These are phyloP conservation scores for Sporothrix globosa DNA, from an alignment of 2,329 filamentous ascomycete species.

Conservation along the genomic window DNA sequence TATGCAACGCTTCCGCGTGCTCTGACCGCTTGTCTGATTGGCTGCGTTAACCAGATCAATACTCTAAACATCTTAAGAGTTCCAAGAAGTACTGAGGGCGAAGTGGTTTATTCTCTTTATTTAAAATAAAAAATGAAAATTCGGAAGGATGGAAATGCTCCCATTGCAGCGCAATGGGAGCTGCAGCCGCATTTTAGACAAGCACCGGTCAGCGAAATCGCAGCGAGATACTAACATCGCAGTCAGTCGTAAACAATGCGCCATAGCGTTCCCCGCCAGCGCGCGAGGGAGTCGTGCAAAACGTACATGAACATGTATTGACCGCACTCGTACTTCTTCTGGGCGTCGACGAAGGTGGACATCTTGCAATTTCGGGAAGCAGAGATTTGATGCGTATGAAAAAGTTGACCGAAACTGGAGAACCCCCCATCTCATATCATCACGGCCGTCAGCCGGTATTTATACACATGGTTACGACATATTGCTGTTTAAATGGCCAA, in stretches of 20 bases:
- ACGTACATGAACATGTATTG: background rate
- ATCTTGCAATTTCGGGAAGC: background rate
- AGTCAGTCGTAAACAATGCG: background rate
- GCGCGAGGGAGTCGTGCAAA: background rate
- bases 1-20: background rate
- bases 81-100: background rate
- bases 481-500: background rate
- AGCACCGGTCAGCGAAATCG: background rate
- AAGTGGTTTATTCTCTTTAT: background rate
- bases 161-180: no score
- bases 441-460: background rate
- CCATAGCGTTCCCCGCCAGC: background rate
- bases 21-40: background rate
- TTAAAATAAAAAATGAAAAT: background rate
- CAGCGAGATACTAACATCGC: background rate
- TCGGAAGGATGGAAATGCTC: no score
- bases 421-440: background rate
- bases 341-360: background rate
- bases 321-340: background rate
- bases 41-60: slow-evolving; percentile 2
- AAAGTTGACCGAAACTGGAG: background rate
- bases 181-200: background rate
- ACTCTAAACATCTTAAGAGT: background rate
- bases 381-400: background rate
- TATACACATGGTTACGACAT: background rate